Percentiles rank a stretch among this genome's conserved stretches.
Conservation (phyloP, 1,284 basidiomycete species). For the Ceraceosorus guamensis region DNA sequence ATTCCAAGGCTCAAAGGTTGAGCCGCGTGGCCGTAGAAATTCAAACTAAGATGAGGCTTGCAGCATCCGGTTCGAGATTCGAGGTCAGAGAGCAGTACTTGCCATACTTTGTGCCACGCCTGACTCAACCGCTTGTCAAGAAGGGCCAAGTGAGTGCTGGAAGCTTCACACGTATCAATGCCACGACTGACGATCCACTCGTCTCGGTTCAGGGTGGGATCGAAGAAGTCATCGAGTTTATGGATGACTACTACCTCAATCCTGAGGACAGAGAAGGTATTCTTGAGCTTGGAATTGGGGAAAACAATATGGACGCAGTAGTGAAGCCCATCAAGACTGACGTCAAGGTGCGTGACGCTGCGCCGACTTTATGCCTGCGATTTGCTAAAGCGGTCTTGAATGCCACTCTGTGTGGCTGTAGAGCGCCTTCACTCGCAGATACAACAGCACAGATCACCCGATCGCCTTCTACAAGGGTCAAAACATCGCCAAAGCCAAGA, state of each 20-base stretch:
- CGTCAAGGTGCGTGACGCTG: slow-evolving; percentile 62
- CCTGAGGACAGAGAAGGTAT: slow-evolving; percentile 95
- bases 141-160: slow-evolving; percentile 55
- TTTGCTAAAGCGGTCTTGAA: too few species aligned
- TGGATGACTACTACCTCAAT: slow-evolving; percentile 90
- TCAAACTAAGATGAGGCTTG: slow-evolving; percentile 88
- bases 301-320: slow-evolving; percentile 60
- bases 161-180: too few species aligned
- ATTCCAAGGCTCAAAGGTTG: slow-evolving; percentile 83
- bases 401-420: too few species aligned
- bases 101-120: slow-evolving; percentile 69
- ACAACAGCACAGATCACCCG: slow-evolving; percentile 29
- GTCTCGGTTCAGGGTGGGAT: slow-evolving; percentile 60
- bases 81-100: slow-evolving; percentile 89
- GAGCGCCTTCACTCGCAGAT: slow-evolving; percentile 79
- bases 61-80: slow-evolving; percentile 75
- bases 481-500: slow-evolving; percentile 14
- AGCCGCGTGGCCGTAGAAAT: slow-evolving; percentile 75
- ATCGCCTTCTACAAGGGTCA: slow-evolving; percentile 33
- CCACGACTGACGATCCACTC: slow-evolving; percentile 6
- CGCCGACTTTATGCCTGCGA: too few species aligned
- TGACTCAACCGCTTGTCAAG: slow-evolving; percentile 69
- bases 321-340: slow-evolving; percentile 75
- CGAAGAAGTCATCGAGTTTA: slow-evolving; percentile 70
- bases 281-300: slow-evolving; percentile 81